Percentiles rank a stretch among this genome's conserved stretches.
phyloP scores from a whole-genome alignment of 2,329 filamentous ascomycete genomes.

The Ustulina deusta region DNA sequence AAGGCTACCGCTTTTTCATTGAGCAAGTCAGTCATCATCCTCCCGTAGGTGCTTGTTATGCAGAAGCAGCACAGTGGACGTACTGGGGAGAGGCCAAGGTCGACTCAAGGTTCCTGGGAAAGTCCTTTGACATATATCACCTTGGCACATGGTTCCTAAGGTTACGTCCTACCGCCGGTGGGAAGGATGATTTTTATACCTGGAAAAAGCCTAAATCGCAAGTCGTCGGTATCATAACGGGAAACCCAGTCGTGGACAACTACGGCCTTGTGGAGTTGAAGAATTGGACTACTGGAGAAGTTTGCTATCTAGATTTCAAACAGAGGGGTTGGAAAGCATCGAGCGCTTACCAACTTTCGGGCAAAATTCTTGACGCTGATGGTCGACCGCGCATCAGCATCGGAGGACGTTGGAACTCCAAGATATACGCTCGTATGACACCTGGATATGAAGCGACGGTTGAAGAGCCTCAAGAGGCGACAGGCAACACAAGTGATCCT shows the following conservation, averaged over 20 bases:
- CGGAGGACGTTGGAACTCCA: conserved; percentile 96
- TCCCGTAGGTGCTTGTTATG: conserved; percentile 91
- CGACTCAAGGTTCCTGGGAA: conserved; percentile 96
- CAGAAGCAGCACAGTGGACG: conserved; percentile 93
- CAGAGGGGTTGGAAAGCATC: conserved; percentile 94
- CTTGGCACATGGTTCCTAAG: conserved; percentile 97
- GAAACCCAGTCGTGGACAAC: conserved; percentile 96
- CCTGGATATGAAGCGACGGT: conserved; percentile 86
- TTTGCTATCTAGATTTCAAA: conserved; percentile 93
- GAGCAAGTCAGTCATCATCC: conserved; percentile 99
- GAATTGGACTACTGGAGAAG: conserved; percentile 95
- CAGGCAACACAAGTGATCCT: conserved; percentile 71
- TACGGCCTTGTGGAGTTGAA: conserved; percentile 97
- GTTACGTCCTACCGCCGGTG: conserved; percentile 79
- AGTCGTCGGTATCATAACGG: conserved; percentile 98
- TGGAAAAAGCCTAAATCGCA: conserved; percentile 99
- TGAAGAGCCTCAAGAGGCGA: conserved; percentile 65
- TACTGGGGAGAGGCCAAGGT: conserved; percentile 97
- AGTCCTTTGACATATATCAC: conserved; percentile 96
- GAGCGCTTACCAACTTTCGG: conserved; percentile 87
- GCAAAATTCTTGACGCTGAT: conserved; percentile 82
- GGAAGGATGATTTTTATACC: conserved; percentile 88
- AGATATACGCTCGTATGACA: conserved; percentile 92
- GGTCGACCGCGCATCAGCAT: conserved; percentile 90
- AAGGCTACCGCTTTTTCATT: conserved; percentile 97